Evolutionary conservation across 768 basidiomycete species (phyloP).

Genomic region (Leccinum disarticulatum): DNA sequence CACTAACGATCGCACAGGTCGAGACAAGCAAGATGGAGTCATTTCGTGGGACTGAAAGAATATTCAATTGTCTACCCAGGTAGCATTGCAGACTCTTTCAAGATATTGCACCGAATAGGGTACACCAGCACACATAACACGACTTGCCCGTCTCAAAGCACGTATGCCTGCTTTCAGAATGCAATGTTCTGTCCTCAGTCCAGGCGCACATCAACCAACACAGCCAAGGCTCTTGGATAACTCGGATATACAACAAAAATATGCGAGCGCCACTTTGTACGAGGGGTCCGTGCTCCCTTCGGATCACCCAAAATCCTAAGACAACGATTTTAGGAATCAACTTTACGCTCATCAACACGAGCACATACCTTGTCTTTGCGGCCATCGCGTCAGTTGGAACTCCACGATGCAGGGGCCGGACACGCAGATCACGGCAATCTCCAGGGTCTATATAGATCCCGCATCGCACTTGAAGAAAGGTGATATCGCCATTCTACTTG

Average conservation of each 20-base stretch:
- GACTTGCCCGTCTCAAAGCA: too few species aligned
- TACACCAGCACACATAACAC: neutral
- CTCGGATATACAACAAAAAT: neutral
- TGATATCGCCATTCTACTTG: slow-evolving; percentile 19
- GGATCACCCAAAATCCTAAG: slow-evolving; percentile 19
- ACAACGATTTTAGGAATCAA: neutral
- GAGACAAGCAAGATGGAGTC: neutral
- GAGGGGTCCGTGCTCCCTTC: slow-evolving; percentile 15
- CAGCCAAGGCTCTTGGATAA: neutral
- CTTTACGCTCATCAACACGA: neutral
- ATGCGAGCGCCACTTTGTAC: neutral
- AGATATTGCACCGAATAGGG: neutral
- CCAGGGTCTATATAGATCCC: slow-evolving; percentile 22
- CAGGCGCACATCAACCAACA: neutral
- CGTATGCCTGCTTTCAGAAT: too few species aligned
- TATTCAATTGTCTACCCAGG: neutral
- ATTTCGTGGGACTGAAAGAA: neutral
- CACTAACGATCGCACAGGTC: neutral
- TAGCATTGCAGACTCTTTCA: too few species aligned
- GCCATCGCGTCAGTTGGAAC: slow-evolving; percentile 17
- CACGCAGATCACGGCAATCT: slow-evolving; percentile 20
- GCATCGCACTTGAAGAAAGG: slow-evolving; percentile 13
- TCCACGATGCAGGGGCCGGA: slow-evolving; percentile 26
- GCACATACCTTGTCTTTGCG: slow-evolving; percentile 25
- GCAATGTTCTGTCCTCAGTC: too few species aligned